Base-by-base conservation (phyloP, 2,329 filamentous ascomycete genomes). In the Diplocarpon rosae region DNA sequence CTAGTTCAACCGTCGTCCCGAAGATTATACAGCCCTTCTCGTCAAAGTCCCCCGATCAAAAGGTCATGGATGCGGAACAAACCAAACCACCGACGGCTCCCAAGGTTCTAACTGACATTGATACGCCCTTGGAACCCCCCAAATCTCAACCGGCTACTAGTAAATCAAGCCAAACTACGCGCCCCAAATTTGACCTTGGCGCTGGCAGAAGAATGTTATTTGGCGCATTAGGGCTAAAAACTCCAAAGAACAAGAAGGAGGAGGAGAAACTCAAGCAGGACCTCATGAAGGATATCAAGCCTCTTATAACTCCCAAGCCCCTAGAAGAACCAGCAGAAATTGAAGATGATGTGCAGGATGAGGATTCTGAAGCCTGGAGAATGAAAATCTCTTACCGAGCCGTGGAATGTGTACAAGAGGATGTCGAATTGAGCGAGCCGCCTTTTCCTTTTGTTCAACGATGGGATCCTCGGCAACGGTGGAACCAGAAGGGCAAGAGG, bases 371-470 rank as follows among this genome's bases (percentile, higher is more conserved):
- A 27, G 71, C 75, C 16, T 95, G 89, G 89, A 76, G 76, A 53
- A 67, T 76, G 4, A 86, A 79, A 53, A 80, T 95, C 48, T 73
- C 69, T 10, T 78, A 94, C 49, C 74, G 76, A 17, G 89, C 86
- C 16, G 85, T 93, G 1, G 90, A 96, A 62, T 95, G 89, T 63
- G 77, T 79, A 50, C 72, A 84, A n/a, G 74, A 84, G 27, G 74
- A 71, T 5, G 66, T 86, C 32, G 66, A 73, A 28, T 69, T 94
- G 37, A 83, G 75, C 42, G 74, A 85, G 29, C 89, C 90, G 0
- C 85, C 89, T 0, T 95, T 93, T 58, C 89, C 89, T 0, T 95
- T 95, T 62, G 70, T 84, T 13, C 88, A 95, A 62, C 76, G 85
- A 37, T 95, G 89, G 90, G 86, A 94, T 62, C 73, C 76, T 3